Conservation (phyloP, 2,329 filamentous ascomycete genomes). For the Ascochyta pisi region DNA sequence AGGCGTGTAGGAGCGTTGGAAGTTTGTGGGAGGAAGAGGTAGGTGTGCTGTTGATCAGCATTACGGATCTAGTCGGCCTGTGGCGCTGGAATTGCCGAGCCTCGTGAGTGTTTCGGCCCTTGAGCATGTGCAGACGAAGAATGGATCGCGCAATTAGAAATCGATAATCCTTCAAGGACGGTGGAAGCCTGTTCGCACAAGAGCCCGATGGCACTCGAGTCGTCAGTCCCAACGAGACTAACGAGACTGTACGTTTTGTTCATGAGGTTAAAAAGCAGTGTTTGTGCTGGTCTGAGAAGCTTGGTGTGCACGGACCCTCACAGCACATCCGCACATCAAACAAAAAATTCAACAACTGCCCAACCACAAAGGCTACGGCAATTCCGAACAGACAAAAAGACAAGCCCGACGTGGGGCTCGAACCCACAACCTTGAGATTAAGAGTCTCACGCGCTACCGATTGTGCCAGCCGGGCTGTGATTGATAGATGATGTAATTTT, state of each 20-base stretch:
- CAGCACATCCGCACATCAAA: neutral
- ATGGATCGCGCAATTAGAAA: neutral
- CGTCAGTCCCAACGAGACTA: no score
- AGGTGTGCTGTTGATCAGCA: conserved; percentile 2
- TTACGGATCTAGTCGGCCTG: neutral
- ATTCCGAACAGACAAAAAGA: neutral
- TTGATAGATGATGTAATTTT: neutral
- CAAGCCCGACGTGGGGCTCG: conserved; percentile 54
- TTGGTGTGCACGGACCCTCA: neutral
- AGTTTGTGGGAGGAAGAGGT: neutral
- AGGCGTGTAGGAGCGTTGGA: neutral
- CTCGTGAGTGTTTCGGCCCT: neutral
- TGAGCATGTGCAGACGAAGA: neutral
- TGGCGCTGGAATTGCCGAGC: neutral
- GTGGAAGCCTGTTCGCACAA: neutral
- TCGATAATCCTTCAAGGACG: neutral
- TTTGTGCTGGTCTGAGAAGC: neutral
- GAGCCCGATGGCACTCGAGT: neutral
- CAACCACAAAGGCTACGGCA: neutral
- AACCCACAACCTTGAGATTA: conserved; percentile 54
- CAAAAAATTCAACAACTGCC: neutral
- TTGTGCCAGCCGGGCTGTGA: conserved; percentile 36
- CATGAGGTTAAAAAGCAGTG: neutral
- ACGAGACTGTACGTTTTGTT: no score
- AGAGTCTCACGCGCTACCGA: conserved; percentile 29